Conservation (phyloP, 2,329 filamentous ascomycete genomes). For the Penicillium brasilianum region DNA sequence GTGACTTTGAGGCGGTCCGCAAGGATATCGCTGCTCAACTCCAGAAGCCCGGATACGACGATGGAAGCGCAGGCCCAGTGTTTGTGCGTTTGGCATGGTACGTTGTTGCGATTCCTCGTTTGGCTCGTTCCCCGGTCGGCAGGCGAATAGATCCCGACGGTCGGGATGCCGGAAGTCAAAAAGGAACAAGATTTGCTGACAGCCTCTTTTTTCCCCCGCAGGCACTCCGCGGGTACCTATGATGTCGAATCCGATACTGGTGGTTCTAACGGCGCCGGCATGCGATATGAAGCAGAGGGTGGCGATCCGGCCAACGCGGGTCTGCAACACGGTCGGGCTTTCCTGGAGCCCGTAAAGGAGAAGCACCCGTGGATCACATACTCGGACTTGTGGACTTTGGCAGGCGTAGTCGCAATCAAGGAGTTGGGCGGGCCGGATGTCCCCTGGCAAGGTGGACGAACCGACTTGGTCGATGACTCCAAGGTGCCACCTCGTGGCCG, state of each 20-base stretch:
- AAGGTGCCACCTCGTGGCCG: constrained; percentile 64
- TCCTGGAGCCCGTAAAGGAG: constrained; percentile 66
- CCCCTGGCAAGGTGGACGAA: constrained; percentile 62
- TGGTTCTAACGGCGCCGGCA: constrained; percentile 68
- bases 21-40: constrained; percentile 60
- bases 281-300: constrained; percentile 68
- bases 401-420: constrained; percentile 62
- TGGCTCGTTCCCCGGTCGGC: constrained; percentile 12
- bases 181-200: constrained; percentile 13
- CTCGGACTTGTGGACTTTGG: constrained; percentile 68
- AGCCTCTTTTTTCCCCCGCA: constrained; percentile 27
- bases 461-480: constrained; percentile 66
- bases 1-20: constrained; percentile 56
- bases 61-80: constrained; percentile 67
- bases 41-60: constrained; percentile 67
- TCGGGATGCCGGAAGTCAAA: constrained; percentile 3
- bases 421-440: constrained; percentile 66
- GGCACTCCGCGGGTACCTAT: constrained; percentile 69
- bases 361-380: constrained; percentile 69
- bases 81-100: constrained; percentile 68
- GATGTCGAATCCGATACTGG: constrained; percentile 64
- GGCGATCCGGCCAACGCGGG: constrained; percentile 69
- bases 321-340: constrained; percentile 66
- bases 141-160: neutral
- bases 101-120: constrained; percentile 24